Base-by-base conservation (phyloP, 1,139 yeast genomes). In the Saccharomyces pastorianus region DNA sequence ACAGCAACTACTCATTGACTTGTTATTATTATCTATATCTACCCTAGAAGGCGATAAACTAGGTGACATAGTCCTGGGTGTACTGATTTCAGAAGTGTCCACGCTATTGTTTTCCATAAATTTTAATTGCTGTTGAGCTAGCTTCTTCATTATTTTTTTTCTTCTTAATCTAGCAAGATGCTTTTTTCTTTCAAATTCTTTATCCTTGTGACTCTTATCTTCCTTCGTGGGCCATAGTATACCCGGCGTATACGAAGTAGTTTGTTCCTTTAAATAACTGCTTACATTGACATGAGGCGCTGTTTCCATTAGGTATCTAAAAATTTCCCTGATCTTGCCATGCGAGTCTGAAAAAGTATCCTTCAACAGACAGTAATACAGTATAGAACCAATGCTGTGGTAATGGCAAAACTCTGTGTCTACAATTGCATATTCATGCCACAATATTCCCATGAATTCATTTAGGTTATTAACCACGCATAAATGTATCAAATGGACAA, bases 111-210 rank as follows among this genome's bases (percentile, higher is more conserved):
- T 79, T 58, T 80, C 78, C 53, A 85, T 79, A 69, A 91, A 91
- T 70, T 76, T 78, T 14, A 79, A 73, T 64, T 90, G 97, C 62
- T 89, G 96, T 60, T 81, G 82, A 57, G 83, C 83, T 70, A 93
- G 82, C 59, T 85, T 89, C 1, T 84, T 89, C 79, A 91, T 70
- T 48, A 91, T 76, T 63, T 83, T 86, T 7, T 79, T 81, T 64
- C 85, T 88, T 59, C 95, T 80, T 55, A 80, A 84, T 61, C 82
- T 79, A 0, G 96, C 98, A 29, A 81, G 63, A 51, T 83, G 74
- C 70, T 83, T 87, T 67, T 84, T 85, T 42, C 79, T 76, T 51
- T 81, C 88, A 41, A 75, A 69, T 44, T 78, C 86, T 23, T 76
- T 72, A 47, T 63, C 65, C 34, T 56, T 53, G 4, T 50, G 49